These are phyloP conservation scores for Fusarium longipes DNA, from an alignment of 2,329 filamentous ascomycete genomes.

Conservation along the genomic window DNA sequence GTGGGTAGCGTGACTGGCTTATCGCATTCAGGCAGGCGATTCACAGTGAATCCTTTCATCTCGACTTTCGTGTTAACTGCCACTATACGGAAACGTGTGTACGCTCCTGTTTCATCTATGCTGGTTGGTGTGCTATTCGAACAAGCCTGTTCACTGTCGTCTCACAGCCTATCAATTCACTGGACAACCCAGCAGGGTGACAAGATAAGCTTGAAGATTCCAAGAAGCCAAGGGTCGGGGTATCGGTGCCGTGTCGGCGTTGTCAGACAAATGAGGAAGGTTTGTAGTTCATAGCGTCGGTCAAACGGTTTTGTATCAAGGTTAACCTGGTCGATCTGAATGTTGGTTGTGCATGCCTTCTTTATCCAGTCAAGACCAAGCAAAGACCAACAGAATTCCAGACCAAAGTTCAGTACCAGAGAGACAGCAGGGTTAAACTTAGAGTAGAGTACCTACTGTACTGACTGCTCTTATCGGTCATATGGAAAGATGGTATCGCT, in stretches of 20 bases:
- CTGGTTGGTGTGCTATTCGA: not conserved
- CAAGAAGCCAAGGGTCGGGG: slow-evolving; percentile 6
- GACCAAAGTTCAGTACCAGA: no score
- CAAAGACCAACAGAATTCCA: not conserved
- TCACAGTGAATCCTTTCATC: slow-evolving; percentile 7
- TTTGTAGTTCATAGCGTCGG: slow-evolving; percentile 26
- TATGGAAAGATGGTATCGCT: not conserved
- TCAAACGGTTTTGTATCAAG: slow-evolving; percentile 2
- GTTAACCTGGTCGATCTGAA: not conserved
- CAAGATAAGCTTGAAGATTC: not conserved
- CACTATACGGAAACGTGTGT: not conserved
- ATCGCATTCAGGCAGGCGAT: slow-evolving; percentile 17
- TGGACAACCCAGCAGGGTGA: not conserved
- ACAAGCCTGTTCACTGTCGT: not conserved
- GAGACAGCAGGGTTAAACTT: no score
- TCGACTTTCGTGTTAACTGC: not conserved
- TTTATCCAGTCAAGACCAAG: not conserved
- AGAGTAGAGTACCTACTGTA: no score
- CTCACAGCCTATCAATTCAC: not conserved
- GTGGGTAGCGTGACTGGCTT: slow-evolving; percentile 45
- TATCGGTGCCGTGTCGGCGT: slow-evolving; percentile 5
- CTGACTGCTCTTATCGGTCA: not conserved
- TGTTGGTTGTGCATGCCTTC: not conserved
- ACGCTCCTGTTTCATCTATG: not conserved
- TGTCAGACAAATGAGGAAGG: slow-evolving; percentile 34